These are phyloP conservation scores for Rhizopogon vesiculosus DNA, from an alignment of 768 basidiomycete genomes.

Conservation along the genomic window DNA sequence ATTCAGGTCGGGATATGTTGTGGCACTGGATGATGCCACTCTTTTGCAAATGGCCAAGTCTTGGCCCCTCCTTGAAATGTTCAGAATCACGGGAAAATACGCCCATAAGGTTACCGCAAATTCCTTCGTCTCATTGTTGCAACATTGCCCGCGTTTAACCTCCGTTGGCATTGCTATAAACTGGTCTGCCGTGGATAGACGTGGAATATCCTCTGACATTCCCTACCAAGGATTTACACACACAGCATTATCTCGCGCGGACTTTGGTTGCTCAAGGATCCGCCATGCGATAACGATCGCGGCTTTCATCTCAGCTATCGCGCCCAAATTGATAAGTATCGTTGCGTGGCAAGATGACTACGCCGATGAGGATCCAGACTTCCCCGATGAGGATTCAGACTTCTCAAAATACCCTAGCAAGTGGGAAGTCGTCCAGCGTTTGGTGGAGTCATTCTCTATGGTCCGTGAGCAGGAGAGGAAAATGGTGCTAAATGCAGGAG, in stretches of 20 bases:
- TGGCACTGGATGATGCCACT: neutral
- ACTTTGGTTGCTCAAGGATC: neutral
- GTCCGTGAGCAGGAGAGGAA: neutral
- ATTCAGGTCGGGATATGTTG: neutral
- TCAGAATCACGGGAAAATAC: neutral
- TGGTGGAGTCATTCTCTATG: slow-evolving; percentile 17
- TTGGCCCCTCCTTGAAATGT: neutral
- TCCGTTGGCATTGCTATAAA: neutral
- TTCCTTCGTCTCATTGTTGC: neutral
- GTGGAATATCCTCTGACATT: neutral
- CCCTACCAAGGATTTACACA: neutral
- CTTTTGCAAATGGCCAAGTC: neutral
- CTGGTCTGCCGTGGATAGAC: neutral
- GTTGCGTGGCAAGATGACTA: slow-evolving; percentile 12
- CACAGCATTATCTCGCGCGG: neutral
- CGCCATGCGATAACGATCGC: slow-evolving; percentile 6
- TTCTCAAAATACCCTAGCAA: slow-evolving; percentile 17
- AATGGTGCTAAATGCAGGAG: neutral
- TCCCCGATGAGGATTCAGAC: too few relatives aligned
- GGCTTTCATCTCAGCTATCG: slow-evolving; percentile 20
- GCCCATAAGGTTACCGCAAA: neutral
- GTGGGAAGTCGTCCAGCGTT: slow-evolving; percentile 21
- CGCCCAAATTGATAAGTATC: slow-evolving; percentile 23
- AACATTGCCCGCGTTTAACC: neutral
- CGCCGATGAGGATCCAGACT: neutral